Base-by-base conservation (phyloP, 768 basidiomycete species). In the Hypholoma fasciculare region DNA sequence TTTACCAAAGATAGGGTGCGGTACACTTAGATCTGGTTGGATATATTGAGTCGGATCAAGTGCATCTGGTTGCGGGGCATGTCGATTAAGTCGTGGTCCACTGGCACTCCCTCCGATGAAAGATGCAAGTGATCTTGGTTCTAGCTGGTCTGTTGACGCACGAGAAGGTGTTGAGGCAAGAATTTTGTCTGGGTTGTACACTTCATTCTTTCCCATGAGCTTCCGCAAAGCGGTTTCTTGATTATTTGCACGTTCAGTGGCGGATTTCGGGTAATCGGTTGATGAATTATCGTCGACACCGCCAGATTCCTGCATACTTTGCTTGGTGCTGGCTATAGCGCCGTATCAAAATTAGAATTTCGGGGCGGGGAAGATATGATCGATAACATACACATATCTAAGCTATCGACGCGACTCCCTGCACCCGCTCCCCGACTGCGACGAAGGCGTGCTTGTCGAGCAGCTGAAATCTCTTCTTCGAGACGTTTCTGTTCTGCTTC, bases 41-140 rank as follows among this genome's bases (percentile, higher is more conserved):
- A 86, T 83, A 62, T 87, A 89, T 61, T 85, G 84, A 0, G 82
- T 84, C 2, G 84, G 85, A 67, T 87, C 82, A 64, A 83, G 76
- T 8, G 81, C 78, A 72, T 93, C 85, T 64, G 77, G 78, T 68
- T 93, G 92, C 4, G 90, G 86, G 14, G 86, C 84, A 67, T 87
- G 89, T 55, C 78, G 82, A 61, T 82, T 92, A 44, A 94, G 78
- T 40, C 86, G 78, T 4, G 92, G 92, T 20, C 90, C 92, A 46
- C 85, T 81, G 20, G 89, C 90, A 39, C 79, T 82, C 2, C 92
- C 90, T 43, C 92, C 92, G 60, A 93, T 92, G 68, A 92, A 90
- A 2, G 88, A 82, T 1, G 92, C 92, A n/a, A 93, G 79, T 1
- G 92, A 92, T 9, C 87, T 83, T 4, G 87, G 19, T 17, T 7